phyloP scores from a whole-genome alignment of 2,329 filamentous ascomycete species.

The Cercospora brassicicola region DNA sequence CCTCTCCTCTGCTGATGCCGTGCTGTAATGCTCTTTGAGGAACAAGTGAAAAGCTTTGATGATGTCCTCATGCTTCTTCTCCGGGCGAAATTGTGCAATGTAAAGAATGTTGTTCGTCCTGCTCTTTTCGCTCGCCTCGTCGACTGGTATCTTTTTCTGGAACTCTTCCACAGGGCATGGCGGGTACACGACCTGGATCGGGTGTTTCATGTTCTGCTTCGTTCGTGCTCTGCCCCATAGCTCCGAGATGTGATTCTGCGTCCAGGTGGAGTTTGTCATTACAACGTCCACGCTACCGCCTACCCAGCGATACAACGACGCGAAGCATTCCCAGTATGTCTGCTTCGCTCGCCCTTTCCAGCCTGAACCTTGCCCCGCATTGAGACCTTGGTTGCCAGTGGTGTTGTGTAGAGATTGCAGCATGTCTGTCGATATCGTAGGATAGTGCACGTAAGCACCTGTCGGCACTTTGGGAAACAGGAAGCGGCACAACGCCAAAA shows the following conservation, averaged over 20 bases:
- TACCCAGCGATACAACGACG: conserved; percentile 75
- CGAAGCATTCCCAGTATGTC: conserved; percentile 84
- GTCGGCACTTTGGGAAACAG: conserved; percentile 81
- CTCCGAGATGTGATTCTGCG: conserved; percentile 74
- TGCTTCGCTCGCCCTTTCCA: conserved; percentile 70
- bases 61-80: conserved; percentile 92
- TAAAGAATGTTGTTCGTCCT: conserved; percentile 78
- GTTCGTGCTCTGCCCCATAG: conserved; percentile 67
- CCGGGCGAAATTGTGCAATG: conserved; percentile 94
- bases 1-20: conserved; percentile 23
- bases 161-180: conserved; percentile 88
- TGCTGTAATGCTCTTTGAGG: conserved; percentile 56
- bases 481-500: conserved; percentile 76
- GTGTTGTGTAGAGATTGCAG: conserved; percentile 62
- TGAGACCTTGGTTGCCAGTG: conserved; percentile 63
- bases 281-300: conserved; percentile 85
- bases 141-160: conserved; percentile 70
- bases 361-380: conserved; percentile 78
- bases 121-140: conserved; percentile 64
- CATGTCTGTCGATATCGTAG: conserved; percentile 98
- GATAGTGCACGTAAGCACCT: conserved; percentile 94
- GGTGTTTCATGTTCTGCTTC: conserved; percentile 51
- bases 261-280: conserved; percentile 98
- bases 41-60: conserved; percentile 81
- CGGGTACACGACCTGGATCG: conserved; percentile 80